Conservation (phyloP, 257 asterid genomes). For the Solanum bulbocastanum region DNA sequence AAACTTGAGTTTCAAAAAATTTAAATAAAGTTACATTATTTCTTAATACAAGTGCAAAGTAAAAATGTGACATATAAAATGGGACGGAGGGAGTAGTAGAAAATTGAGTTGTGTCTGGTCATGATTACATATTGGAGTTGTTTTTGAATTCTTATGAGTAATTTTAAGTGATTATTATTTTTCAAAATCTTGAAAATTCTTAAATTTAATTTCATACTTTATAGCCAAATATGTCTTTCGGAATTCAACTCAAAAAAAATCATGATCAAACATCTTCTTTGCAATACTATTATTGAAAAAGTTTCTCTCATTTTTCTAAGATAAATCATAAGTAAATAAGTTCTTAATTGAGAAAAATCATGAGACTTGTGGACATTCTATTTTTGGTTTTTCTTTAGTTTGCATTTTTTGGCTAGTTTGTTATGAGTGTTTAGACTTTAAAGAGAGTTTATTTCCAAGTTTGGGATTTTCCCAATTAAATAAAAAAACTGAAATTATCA, state of each 20-base stretch:
- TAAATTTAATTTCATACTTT: not conserved
- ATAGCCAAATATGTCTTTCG: not conserved
- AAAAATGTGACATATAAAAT: too few species aligned
- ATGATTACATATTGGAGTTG: not conserved
- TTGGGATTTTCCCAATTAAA: not conserved
- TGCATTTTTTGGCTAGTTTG: not conserved
- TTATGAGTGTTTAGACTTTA: not conserved
- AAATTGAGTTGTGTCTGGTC: not conserved
- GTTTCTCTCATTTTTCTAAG: not conserved
- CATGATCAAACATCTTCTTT: not conserved
- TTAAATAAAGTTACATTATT: too few species aligned
- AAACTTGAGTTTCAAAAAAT: too few species aligned
- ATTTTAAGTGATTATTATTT: not conserved
- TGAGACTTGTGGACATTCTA: not conserved
- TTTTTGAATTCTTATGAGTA: not conserved
- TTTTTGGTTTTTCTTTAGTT: not conserved
- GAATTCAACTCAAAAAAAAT: not conserved
- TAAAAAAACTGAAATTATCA: not conserved
- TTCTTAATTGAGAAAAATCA: not conserved
- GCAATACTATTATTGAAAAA: not conserved
- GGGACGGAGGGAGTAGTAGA: not conserved
- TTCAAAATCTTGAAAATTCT: not conserved
- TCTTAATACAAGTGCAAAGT: too few species aligned
- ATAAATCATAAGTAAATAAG: not conserved
- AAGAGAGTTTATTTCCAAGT: not conserved